Evolutionary conservation across 306 rosid genomes (phyloP), one percentile per base, ranked within the genome.

Genomic region (Crotalaria pallida): DNA sequence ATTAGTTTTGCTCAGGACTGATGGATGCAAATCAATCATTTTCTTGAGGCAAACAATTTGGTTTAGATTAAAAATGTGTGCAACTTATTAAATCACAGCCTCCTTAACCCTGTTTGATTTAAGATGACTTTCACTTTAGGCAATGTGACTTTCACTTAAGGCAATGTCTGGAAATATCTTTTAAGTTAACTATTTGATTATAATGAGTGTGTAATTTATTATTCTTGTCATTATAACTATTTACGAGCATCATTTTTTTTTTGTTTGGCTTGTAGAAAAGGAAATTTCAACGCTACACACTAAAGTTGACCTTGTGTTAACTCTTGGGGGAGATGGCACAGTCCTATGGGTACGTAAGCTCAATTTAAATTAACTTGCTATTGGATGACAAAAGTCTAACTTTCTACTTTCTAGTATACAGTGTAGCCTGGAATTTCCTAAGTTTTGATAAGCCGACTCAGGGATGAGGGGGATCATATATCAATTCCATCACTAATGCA

Each of bases 311-410:
- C 92, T 94, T 47, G 96, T 94, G 63, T 85, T 86, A 75, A 94
- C 99, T 70, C 96, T 91, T 67, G 97, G 99, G 15, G 97, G 99
- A 34, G 99, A 94, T 86, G 99, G 97, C 68, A 94, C 97, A 55
- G 96, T 94, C 55, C 91, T 94, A 59, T 89, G 96, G 97, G 99
- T 91, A 87, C 36, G 97, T 77, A 57, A 47, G 47, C 10, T 76
- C 44, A 58, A 58, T 72, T 78, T 70, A 60, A 67, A 51, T 41
- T 74, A 70, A 45, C 29, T 65, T 77, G 16, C 63, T 36, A 52
- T 55, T 64, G 43, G 66, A 29, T 11, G 65, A 17, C 8, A 44
- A 19, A 11, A 63, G 41, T 56, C 58, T 53, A 59, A n/a, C n/a
- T n/a, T n/a, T n/a, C n/a, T n/a, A 22, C 24, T 52, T 69, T 76